phyloP scores from a whole-genome alignment of 306 rosid species.

The Calophaca sinica region DNA sequence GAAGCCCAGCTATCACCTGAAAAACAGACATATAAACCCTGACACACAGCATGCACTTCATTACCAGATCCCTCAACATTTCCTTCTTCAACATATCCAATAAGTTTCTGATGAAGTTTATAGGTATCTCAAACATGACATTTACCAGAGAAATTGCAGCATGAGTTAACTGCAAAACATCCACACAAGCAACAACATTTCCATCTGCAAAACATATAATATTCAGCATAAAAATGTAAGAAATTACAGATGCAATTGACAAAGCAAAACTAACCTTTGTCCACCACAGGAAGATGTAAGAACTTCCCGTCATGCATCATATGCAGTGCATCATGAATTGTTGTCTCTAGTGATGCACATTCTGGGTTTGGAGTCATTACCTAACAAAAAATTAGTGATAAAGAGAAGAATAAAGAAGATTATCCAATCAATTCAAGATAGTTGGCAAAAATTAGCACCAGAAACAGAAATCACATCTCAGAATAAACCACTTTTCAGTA shows the following conservation, averaged over 20 bases:
- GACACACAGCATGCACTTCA: constrained; percentile 26
- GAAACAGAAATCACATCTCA: constrained; percentile 42
- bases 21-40: neutral
- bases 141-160: constrained; percentile 96
- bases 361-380: constrained; percentile 96
- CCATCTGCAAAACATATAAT: constrained; percentile 71
- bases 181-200: constrained; percentile 74
- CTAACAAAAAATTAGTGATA: constrained; percentile 48
- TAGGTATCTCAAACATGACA: constrained; percentile 26
- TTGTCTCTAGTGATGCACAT: constrained; percentile 78
- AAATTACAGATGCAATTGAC: constrained; percentile 24
- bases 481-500: constrained; percentile 56
- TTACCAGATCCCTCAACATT: constrained; percentile 27
- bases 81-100: constrained; percentile 29
- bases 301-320: constrained; percentile 97
- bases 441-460: constrained; percentile 33
- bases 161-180: constrained; percentile 90
- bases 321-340: constrained; percentile 92
- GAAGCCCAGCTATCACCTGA: neutral
- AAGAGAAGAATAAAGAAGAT: constrained; percentile 14
- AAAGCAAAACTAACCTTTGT: constrained; percentile 69
- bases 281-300: constrained; percentile 95
- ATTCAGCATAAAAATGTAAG: constrained; percentile 34
- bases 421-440: constrained; percentile 14
- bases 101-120: constrained; percentile 1